These are phyloP conservation scores for Asterophora lycoperdoides DNA, from an alignment of 768 basidiomycete species.

Conservation along the genomic window DNA sequence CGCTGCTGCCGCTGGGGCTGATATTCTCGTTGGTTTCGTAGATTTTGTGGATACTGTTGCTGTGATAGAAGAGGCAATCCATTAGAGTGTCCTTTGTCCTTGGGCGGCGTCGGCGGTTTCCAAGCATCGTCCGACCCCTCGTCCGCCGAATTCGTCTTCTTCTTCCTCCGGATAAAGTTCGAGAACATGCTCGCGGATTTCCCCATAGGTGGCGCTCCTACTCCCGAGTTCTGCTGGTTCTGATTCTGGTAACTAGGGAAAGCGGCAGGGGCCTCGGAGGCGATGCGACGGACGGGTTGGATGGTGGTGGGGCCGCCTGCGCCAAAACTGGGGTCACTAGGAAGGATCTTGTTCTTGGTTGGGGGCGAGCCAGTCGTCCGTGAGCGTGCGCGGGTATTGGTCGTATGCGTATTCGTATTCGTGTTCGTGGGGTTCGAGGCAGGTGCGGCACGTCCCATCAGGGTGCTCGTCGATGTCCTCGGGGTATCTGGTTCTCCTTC, in stretches of 20 bases:
- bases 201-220: conserved; percentile 15
- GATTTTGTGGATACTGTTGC: background rate
- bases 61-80: conserved; percentile 11
- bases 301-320: conserved; percentile 18
- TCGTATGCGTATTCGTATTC: background rate
- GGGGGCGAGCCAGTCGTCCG: conserved; percentile 5
- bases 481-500: conserved; percentile 23
- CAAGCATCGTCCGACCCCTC: conserved; percentile 23
- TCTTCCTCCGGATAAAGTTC: conserved; percentile 39
- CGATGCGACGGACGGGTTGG: conserved; percentile 27
- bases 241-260: conserved; percentile 16
- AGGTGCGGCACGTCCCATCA: conserved; percentile 11
- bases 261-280: conserved; percentile 29
- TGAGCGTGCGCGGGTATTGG: background rate
- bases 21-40: background rate
- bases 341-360: conserved; percentile 19
- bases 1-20: conserved; percentile 8
- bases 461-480: conserved; percentile 9
- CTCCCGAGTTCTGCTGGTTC: conserved; percentile 15
- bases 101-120: conserved; percentile 47
- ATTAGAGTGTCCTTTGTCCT: conserved; percentile 31
- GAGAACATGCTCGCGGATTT: conserved; percentile 29
- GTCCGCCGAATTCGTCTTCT: conserved; percentile 23
- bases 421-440: background rate
- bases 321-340: conserved; percentile 7